Conservation (phyloP, 495 filamentous ascomycete species). For the Aspergillus incahuasiensis region DNA sequence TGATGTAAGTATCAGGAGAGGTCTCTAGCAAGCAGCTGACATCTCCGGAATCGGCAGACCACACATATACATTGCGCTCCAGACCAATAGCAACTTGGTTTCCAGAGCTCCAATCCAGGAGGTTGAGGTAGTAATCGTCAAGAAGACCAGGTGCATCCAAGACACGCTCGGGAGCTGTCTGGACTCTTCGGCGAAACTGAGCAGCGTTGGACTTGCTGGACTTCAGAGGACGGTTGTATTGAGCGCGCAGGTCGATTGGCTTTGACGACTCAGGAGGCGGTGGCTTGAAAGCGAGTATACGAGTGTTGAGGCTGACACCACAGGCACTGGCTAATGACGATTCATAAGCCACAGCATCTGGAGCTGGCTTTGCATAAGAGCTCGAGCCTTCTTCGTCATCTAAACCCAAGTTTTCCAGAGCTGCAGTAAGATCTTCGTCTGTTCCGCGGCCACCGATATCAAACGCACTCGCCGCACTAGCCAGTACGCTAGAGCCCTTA, state of each 20-base stretch:
- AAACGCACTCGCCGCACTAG: constrained; percentile 62
- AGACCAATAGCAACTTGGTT: constrained; percentile 98
- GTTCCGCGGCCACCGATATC: constrained; percentile 57
- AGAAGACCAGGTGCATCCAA: constrained; percentile 94
- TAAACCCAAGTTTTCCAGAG: constrained; percentile 72
- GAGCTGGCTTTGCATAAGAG: constrained; percentile 70
- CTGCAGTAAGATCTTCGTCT: constrained; percentile 72
- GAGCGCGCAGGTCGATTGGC: constrained; percentile 92
- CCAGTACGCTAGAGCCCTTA: constrained; percentile 67
- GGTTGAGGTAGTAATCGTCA: constrained; percentile 98
- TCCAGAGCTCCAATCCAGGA: constrained; percentile 93
- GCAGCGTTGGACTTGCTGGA: constrained; percentile 64
- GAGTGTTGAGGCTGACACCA: constrained; percentile 85
- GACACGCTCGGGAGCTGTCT: constrained; percentile 92
- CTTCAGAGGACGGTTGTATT: constrained; percentile 96
- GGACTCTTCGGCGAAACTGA: constrained; percentile 83
- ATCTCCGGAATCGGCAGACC: constrained; percentile 92
- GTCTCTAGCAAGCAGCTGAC: constrained; percentile 86
- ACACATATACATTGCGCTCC: constrained; percentile 95
- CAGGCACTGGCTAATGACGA: constrained; percentile 88
- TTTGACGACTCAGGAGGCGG: constrained; percentile 93
- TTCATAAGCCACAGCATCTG: constrained; percentile 85
- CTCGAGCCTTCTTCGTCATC: constrained; percentile 54
- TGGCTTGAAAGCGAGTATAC: constrained; percentile 98
- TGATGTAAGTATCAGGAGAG: constrained; percentile 85